These are phyloP conservation scores for Lactifluus hygrophoroides DNA, from an alignment of 768 basidiomycete genomes.

Conservation along the genomic window DNA sequence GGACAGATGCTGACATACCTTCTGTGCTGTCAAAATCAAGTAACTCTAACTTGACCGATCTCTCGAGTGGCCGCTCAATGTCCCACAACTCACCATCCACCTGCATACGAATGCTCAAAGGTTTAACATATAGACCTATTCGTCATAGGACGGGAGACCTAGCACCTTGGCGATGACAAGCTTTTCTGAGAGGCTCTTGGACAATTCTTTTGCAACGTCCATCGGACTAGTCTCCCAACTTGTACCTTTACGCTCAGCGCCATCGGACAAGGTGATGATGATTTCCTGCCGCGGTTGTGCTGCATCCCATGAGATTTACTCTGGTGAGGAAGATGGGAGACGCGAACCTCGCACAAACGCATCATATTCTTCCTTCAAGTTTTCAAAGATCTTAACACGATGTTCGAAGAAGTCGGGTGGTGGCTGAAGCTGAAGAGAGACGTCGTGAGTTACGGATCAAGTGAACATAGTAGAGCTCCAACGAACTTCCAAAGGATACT, in stretches of 20 bases:
- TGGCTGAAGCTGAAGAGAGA: constrained; percentile 55
- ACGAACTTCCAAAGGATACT: constrained; percentile 56
- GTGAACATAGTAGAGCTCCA: background rate
- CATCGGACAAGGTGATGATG: constrained; percentile 77
- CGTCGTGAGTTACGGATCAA: constrained; percentile 11
- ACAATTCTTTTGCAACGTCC: constrained; percentile 81
- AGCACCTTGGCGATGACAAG: constrained; percentile 88
- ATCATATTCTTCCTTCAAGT: constrained; percentile 78
- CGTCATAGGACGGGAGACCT: background rate
- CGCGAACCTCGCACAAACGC: constrained; percentile 62
- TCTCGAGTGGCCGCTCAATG: constrained; percentile 88
- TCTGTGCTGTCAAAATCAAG: constrained; percentile 91
- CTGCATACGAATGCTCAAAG: constrained; percentile 29
- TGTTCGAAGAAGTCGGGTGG: constrained; percentile 82
- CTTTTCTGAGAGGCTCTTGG: constrained; percentile 79
- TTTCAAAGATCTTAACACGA: constrained; percentile 83
- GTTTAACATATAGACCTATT: constrained; percentile 2
- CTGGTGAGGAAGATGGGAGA: background rate
- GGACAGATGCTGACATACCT: constrained; percentile 35
- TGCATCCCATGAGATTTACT: constrained; percentile 24
- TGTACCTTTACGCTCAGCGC: constrained; percentile 70
- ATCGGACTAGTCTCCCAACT: constrained; percentile 95
- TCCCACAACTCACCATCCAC: constrained; percentile 90
- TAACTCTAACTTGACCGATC: constrained; percentile 68
- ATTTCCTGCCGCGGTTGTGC: constrained; percentile 82